These are phyloP conservation scores for Rhizopogon roseolus DNA, from an alignment of 768 basidiomycete genomes.

Conservation along the genomic window DNA sequence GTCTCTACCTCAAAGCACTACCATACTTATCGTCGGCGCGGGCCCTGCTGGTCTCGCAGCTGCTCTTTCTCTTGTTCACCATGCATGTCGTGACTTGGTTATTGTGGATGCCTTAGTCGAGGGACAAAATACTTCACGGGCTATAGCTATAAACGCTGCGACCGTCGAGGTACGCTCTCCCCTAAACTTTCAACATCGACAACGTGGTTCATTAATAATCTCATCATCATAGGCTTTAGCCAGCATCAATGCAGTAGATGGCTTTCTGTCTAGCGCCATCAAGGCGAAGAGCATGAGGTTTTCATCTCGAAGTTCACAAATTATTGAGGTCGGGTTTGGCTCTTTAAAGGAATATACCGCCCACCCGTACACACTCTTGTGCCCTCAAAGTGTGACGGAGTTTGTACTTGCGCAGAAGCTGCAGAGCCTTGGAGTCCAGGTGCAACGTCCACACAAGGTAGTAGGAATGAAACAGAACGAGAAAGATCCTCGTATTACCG, in stretches of 20 bases:
- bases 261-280: constrained; percentile 24
- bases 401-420: constrained; percentile 31
- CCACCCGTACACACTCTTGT: constrained; percentile 37
- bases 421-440: constrained; percentile 24
- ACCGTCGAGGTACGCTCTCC: no score
- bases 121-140: no score
- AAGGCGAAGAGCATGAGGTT: constrained; percentile 23
- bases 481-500: constrained; percentile 21
- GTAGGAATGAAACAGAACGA: constrained; percentile 29
- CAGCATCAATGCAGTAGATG: constrained; percentile 31
- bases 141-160: no score
- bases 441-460: constrained; percentile 35
- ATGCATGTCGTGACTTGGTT: no score
- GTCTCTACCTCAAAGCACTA: no score
- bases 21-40: no score
- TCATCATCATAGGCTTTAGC: no score
- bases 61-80: no score
- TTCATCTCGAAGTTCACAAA: constrained; percentile 22
- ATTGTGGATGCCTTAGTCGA: no score
- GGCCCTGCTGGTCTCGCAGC: no score
- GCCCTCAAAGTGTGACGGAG: constrained; percentile 44
- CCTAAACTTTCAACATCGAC: no score
- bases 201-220: no score
- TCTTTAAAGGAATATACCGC: constrained; percentile 35
- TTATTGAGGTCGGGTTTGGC: constrained; percentile 27